Percentiles rank a stretch among this genome's conserved stretches.
Evolutionary conservation across 345 rosid species (phyloP).

Genomic region (Conringia planisiliqua): DNA sequence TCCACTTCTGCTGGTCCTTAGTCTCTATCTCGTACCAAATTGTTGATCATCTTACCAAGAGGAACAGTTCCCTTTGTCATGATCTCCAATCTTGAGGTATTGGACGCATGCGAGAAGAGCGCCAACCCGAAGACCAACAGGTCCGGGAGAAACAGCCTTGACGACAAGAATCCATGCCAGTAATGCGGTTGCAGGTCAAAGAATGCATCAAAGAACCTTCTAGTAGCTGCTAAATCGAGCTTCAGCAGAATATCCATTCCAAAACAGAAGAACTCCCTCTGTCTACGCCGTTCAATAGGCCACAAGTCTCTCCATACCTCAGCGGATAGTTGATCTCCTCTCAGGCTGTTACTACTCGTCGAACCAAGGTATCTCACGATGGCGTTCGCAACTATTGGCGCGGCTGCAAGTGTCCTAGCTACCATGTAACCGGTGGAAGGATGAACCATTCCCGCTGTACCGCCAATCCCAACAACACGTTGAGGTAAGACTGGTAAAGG

Average conservation of each 20-base stretch:
- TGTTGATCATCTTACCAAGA: constrained; percentile 79
- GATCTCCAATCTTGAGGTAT: constrained; percentile 87
- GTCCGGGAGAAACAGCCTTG: constrained; percentile 83
- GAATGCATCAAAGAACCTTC: constrained; percentile 89
- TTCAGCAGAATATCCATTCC: constrained; percentile 97
- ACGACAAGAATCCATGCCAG: constrained; percentile 97
- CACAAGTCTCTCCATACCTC: constrained; percentile 92
- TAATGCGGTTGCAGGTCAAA: constrained; percentile 78
- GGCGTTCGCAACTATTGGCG: constrained; percentile 82
- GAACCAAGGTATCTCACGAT: constrained; percentile 73
- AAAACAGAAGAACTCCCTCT: constrained; percentile 97
- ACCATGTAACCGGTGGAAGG: constrained; percentile 98
- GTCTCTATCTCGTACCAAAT: constrained; percentile 71
- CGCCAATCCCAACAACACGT: constrained; percentile 91
- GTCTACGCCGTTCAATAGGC: constrained; percentile 92
- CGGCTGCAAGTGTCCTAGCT: constrained; percentile 95
- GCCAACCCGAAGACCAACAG: constrained; percentile 79
- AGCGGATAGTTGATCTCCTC: constrained; percentile 62
- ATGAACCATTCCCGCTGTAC: constrained; percentile 95
- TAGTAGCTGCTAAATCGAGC: constrained; percentile 76
- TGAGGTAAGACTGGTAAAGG: constrained; percentile 95
- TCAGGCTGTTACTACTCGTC: constrained; percentile 33
- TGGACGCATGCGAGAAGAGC: constrained; percentile 77
- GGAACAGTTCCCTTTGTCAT: constrained; percentile 94
- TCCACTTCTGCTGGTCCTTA: constrained; percentile 29